These are phyloP conservation scores for Alectoria sarmentosa DNA, from an alignment of 495 filamentous ascomycete genomes.

Conservation along the genomic window DNA sequence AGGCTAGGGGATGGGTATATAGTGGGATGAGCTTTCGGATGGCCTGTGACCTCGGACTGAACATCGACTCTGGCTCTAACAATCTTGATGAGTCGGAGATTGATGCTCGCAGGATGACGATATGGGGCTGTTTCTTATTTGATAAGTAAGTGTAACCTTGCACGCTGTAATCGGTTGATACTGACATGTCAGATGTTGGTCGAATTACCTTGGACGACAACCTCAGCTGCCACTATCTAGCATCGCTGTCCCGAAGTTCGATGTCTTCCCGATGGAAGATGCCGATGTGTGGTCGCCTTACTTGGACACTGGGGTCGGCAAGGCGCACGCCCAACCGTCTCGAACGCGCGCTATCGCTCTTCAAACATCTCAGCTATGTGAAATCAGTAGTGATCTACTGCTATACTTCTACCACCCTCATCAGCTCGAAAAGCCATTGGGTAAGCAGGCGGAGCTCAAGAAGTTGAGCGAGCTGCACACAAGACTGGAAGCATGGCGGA, in stretches of 20 bases:
- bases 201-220: constrained; percentile 90
- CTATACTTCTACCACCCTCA: constrained; percentile 84
- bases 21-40: constrained; percentile 99
- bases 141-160: constrained; percentile 60
- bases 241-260: constrained; percentile 78
- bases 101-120: constrained; percentile 84
- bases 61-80: constrained; percentile 65
- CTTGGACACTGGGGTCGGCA: constrained; percentile 69
- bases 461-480: constrained; percentile 88
- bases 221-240: constrained; percentile 75
- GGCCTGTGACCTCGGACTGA: constrained; percentile 89
- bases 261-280: constrained; percentile 88
- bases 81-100: constrained; percentile 73
- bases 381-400: constrained; percentile 89
- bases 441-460: constrained; percentile 78
- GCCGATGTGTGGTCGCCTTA: constrained; percentile 81
- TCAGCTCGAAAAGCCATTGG: constrained; percentile 48
- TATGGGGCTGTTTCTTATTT: constrained; percentile 98
- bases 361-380: constrained; percentile 76
- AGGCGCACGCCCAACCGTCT: constrained; percentile 67
- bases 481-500: constrained; percentile 85
- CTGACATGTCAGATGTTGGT: constrained; percentile 65
- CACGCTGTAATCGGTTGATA: not conserved
- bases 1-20: constrained; percentile 96
- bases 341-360: constrained; percentile 75